A percentile compares a stretch with the other conserved stretches of the same genome.
Evolutionary conservation across 2,329 filamentous ascomycete genomes (phyloP).

Genomic region (Tolypocladium tundrense): DNA sequence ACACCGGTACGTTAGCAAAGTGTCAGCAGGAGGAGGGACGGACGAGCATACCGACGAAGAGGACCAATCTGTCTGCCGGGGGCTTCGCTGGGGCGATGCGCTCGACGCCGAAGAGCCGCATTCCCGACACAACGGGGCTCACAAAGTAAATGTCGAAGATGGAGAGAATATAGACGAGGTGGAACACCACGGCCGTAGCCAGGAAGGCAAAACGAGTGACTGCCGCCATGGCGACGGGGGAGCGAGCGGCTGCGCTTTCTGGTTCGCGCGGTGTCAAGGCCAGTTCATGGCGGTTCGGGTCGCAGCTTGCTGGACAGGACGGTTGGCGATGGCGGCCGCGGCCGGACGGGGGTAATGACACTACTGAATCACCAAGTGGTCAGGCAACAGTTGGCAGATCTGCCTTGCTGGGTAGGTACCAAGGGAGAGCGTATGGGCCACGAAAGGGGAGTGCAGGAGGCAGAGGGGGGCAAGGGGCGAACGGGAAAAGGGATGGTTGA

Average conservation of each 20-base stretch:
- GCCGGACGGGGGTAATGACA: neutral
- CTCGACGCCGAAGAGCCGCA: slow-evolving; percentile 70
- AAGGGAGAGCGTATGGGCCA: neutral
- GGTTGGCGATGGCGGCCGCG: neutral
- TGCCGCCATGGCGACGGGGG: slow-evolving; percentile 35
- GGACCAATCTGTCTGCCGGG: slow-evolving; percentile 79
- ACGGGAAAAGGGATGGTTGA: neutral
- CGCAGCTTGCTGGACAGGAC: neutral
- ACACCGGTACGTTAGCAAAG: neutral
- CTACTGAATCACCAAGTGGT: neutral
- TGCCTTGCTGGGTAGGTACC: neutral
- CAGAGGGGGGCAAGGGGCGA: neutral
- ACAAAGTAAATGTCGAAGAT: slow-evolving; percentile 99
- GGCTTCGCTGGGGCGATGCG: slow-evolving; percentile 48
- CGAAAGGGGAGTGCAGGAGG: neutral
- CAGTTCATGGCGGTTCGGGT: neutral
- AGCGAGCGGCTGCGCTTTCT: neutral
- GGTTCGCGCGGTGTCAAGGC: neutral
- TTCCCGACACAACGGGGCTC: slow-evolving; percentile 91
- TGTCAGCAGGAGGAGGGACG: neutral
- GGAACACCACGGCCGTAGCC: slow-evolving; percentile 81
- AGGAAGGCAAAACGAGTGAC: slow-evolving; percentile 69
- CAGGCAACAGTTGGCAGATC: neutral
- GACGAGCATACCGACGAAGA: slow-evolving; percentile 67
- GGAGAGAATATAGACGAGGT: slow-evolving; percentile 85